These are phyloP conservation scores for Cutaneotrichosporon sp. DNA, from an alignment of 1,284 basidiomycete genomes.

Conservation along the genomic window DNA sequence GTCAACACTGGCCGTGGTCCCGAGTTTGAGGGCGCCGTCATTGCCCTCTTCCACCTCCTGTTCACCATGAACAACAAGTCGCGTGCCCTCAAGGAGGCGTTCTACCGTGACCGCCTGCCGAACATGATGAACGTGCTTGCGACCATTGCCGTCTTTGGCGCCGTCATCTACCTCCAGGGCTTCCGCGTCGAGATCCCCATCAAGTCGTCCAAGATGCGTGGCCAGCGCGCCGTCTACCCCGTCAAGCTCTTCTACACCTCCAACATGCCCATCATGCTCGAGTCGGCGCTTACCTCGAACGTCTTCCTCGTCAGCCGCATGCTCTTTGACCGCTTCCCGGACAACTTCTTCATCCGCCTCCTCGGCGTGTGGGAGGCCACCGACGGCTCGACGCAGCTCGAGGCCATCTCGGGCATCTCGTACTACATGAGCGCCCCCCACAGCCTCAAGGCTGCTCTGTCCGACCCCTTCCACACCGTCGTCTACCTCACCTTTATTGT, in stretches of 20 bases:
- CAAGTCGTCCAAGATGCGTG: slow-evolving; percentile 92
- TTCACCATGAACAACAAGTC: slow-evolving; percentile 99
- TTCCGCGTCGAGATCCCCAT: slow-evolving; percentile 99
- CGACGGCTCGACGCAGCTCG: slow-evolving; percentile 87
- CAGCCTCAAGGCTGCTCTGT: slow-evolving; percentile 75
- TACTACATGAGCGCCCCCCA: slow-evolving; percentile 98
- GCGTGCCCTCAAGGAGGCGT: slow-evolving; percentile 92
- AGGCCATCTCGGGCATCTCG: slow-evolving; percentile 84
- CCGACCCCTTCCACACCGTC: slow-evolving; percentile 89
- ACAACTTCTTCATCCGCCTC: slow-evolving; percentile 81
- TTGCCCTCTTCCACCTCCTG: slow-evolving; percentile 93
- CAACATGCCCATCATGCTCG: slow-evolving; percentile 99
- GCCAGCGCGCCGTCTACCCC: slow-evolving; percentile 90
- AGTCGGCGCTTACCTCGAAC: slow-evolving; percentile 88
- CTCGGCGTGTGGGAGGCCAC: slow-evolving; percentile 96
- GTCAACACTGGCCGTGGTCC: slow-evolving; percentile 97
- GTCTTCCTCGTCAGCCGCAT: slow-evolving; percentile 96
- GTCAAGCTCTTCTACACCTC: slow-evolving; percentile 98
- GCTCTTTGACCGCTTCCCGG: slow-evolving; percentile 84
- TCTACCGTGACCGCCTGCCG: slow-evolving; percentile 94
- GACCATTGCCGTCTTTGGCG: slow-evolving; percentile 84
- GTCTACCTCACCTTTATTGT: slow-evolving; percentile 91
- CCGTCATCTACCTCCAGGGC: slow-evolving; percentile 96
- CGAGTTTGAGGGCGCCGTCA: slow-evolving; percentile 95
- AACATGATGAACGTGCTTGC: slow-evolving; percentile 98